Conservation (phyloP, 495 filamentous ascomycete species). For the Margaritispora aquatica region DNA sequence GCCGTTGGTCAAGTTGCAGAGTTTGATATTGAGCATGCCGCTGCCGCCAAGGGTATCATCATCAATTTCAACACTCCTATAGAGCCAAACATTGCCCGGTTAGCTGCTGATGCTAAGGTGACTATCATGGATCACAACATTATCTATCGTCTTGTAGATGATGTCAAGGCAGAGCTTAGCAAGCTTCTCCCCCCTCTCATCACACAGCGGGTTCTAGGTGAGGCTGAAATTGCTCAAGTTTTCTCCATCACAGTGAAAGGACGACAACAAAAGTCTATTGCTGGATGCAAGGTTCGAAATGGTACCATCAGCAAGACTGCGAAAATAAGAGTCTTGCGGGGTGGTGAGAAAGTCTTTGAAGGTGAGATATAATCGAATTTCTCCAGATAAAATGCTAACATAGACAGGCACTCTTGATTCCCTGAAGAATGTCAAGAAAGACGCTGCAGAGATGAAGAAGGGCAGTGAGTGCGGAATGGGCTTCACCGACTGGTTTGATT, state of each 20-base stretch:
- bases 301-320: constrained; percentile 55
- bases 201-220: constrained; percentile 66
- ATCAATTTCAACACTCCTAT: constrained; percentile 81
- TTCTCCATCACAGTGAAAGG: constrained; percentile 80
- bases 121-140: constrained; percentile 79
- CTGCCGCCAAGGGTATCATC: constrained; percentile 61
- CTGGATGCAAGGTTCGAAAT: constrained; percentile 84
- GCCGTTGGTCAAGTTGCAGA: constrained; percentile 74
- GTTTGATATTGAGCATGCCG: constrained; percentile 84
- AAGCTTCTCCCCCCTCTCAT: constrained; percentile 60
- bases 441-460: constrained; percentile 82
- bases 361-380: constrained; percentile 48
- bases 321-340: constrained; percentile 67
- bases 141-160: constrained; percentile 87
- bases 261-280: constrained; percentile 62
- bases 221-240: constrained; percentile 76
- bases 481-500: constrained; percentile 72
- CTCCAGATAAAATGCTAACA: neutral
- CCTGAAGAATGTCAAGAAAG: constrained; percentile 89
- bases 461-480: constrained; percentile 87
- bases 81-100: constrained; percentile 57
- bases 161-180: constrained; percentile 63
- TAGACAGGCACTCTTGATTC: constrained; percentile 62
- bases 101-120: constrained; percentile 66
- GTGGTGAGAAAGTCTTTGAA: constrained; percentile 62